Base-by-base conservation (phyloP, 1,284 basidiomycete species). In the Paramarasmius palmivorus region DNA sequence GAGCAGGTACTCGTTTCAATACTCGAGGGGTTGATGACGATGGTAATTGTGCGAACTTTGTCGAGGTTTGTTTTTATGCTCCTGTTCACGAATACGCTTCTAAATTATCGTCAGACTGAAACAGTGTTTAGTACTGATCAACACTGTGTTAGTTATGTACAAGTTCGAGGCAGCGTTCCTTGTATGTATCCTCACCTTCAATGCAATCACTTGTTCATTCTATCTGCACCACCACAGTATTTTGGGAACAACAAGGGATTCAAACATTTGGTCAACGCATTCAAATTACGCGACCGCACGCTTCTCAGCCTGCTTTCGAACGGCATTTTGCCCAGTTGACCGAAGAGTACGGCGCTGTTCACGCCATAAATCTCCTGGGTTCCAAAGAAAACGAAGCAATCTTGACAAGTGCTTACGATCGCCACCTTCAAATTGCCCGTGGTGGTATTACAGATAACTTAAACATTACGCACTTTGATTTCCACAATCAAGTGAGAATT, bases 1-100 rank as follows among this genome's bases (percentile, higher is more conserved):
- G 95, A 57, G 96, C 97, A 17, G 97, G 97, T 2, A 98, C 97
- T 17, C 85, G 97, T 29, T 99, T 98, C 76, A 96, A 98, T 65
- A 96, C 95, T 2, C 84, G 97, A 54, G 97, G 97, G 0, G 91
- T 99, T 20, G 97, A 99, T 66, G 97, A 99, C 68, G 94, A 98
- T 63, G 96, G 97, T 37, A 90, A 97, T 66, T 92, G 92, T 17
- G 97, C 97, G 46, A 98, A 99, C 67, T 98, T 98, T 71, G 97
- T 97, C 34, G 96, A 98, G 82, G 92, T 86, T 63, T 53, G 76
- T 66, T 53, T 58, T 55, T 55, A 22, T 23, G 53, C 29, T 20
- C 39, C 53, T 22, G 46, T 36, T 44, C 38, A 41, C 57, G n/a
- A 41, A 52, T 39, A 39, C 34, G 42, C 56, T 63, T 54, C 53